Percentiles rank a stretch among this genome's conserved stretches.
phyloP scores from a whole-genome alignment of 2,329 filamentous ascomycete genomes.

The Didymella pinodella region DNA sequence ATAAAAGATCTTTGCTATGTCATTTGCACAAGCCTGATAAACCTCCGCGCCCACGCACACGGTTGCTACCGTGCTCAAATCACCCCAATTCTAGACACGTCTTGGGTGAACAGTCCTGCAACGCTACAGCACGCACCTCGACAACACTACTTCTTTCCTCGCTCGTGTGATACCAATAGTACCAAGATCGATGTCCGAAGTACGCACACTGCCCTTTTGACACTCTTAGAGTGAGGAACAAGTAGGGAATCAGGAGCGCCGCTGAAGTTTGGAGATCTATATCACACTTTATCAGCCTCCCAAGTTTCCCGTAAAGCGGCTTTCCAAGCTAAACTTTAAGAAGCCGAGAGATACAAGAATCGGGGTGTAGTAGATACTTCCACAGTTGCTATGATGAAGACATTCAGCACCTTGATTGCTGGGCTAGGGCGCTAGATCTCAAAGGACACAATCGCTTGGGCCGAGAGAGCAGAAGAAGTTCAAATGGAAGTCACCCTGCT shows the following conservation, averaged over 20 bases:
- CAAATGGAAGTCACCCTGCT: too few relatives aligned
- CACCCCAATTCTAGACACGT: neutral
- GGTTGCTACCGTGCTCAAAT: neutral
- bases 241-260: neutral
- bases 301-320: too few relatives aligned
- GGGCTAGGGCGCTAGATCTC: too few relatives aligned
- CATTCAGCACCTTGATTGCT: too few relatives aligned
- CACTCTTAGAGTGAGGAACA: neutral
- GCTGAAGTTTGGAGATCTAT: neutral
- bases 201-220: neutral
- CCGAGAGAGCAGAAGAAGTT: too few relatives aligned
- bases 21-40: too few relatives aligned
- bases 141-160: neutral
- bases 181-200: neutral
- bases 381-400: too few relatives aligned
- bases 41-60: neutral
- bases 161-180: neutral
- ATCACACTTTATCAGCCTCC: too few relatives aligned
- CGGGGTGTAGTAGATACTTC: too few relatives aligned
- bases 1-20: neutral
- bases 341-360: too few relatives aligned
- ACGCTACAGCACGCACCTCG: neutral
- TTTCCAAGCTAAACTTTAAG: too few relatives aligned
- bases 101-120: neutral
- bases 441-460: too few relatives aligned